Evolutionary conservation across 495 filamentous ascomycete genomes (phyloP), one percentile per base, ranked within the genome.

Genomic region (Annulohypoxylon stygium): DNA sequence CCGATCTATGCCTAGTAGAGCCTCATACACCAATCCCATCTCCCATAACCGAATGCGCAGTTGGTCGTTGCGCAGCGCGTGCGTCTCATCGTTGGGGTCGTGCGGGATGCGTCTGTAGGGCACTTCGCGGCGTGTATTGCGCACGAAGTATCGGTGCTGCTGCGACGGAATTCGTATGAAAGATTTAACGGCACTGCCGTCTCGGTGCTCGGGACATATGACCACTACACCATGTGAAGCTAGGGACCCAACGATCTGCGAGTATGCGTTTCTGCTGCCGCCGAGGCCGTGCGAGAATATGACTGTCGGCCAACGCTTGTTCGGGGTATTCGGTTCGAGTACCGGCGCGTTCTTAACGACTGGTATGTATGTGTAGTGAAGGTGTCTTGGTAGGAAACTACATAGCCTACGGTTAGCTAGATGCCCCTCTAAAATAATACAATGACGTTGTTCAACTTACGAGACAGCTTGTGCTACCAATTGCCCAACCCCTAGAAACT

Each of bases 271-370:
- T 36, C 90, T 82, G 45, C 86, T 89, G 16, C 93, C 93, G 3
- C 90, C 93, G 2, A 95, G 83, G 3, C 93, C 93, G 76, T 95
- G 93, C 9, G 92, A 93, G 80, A 95, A 94, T 36, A 95, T 83
- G 81, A 92, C 87, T 0, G 92, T 91, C 1, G 93, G 93, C 89
- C 92, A 93, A 82, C 87, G 81, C 20, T 78, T 72, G 57, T 81
- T 67, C 4, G 79, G 66, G 50, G 70, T 75, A 26, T 80, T 73
- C 5, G 77, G 75, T 10, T 74, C 39, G 25, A 79, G 78, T 2
- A 84, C 58, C 1, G 76, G 65, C 65, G 84, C 80, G 71, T 83
- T 81, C 78, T 87, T 78, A 74, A 82, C 60, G 70, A 82, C 80
- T 66, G 83, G 77, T 77, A 85, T 89, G 0, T 88, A 85, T 55